Conservation (phyloP, 2,329 filamentous ascomycete genomes). For the Hypomyces perniciosus region DNA sequence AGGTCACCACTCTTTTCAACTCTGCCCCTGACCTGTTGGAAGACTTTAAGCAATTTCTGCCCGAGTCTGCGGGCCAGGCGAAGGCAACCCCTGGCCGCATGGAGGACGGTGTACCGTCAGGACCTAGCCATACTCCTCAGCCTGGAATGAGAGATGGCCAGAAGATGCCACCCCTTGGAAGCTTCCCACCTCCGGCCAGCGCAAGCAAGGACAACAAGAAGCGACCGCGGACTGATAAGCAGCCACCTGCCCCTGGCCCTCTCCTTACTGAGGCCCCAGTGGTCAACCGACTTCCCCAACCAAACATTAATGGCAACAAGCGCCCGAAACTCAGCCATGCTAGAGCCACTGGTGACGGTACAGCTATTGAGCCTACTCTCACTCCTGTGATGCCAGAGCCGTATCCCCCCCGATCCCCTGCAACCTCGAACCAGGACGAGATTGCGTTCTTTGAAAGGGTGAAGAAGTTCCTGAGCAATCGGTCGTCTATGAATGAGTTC, state of each 20-base stretch:
- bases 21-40: conserved; percentile 90
- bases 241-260: conserved; percentile 41
- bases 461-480: conserved; percentile 93
- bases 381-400: conserved; percentile 86
- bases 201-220: conserved; percentile 90
- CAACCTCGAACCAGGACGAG: conserved; percentile 76
- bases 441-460: conserved; percentile 91
- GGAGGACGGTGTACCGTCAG: conserved; percentile 44
- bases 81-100: conserved; percentile 50
- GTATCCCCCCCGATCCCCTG: conserved; percentile 66
- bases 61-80: conserved; percentile 64
- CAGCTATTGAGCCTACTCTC: conserved; percentile 74
- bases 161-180: conserved; percentile 89
- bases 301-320: conserved; percentile 43
- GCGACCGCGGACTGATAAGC: conserved; percentile 59
- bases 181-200: conserved; percentile 78
- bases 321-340: conserved; percentile 70
- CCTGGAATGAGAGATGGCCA: conserved; percentile 52
- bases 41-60: conserved; percentile 97
- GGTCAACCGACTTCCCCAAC: conserved; percentile 27
- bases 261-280: conserved; percentile 38
- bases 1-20: conserved; percentile 91
- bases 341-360: conserved; percentile 51
- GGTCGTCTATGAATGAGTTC: conserved; percentile 90
- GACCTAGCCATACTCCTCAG: conserved; percentile 50